Percentiles rank a stretch among this genome's conserved stretches.
Evolutionary conservation across 768 basidiomycete species (phyloP).

Genomic region (Phaeotremella skinneri): DNA sequence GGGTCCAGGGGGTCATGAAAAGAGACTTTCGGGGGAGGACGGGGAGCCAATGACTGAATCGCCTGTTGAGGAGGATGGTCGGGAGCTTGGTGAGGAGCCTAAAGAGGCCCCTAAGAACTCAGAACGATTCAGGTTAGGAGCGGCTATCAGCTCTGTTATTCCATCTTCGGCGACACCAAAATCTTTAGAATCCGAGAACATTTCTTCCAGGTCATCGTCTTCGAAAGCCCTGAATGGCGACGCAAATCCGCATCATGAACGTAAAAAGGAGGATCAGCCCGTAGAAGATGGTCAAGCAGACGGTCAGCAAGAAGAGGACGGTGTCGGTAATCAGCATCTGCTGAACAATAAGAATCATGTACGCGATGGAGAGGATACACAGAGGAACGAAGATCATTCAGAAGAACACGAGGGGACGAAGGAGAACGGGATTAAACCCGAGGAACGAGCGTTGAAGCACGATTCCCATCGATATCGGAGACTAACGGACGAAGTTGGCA

Average conservation of each 20-base stretch:
- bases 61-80: conserved; percentile 2
- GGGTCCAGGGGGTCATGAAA: conserved; percentile 34
- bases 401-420: no score
- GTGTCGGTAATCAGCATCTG: no score
- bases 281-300: no score
- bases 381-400: neutral
- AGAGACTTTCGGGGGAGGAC: conserved; percentile 6
- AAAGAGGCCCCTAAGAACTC: neutral
- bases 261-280: no score
- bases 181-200: neutral
- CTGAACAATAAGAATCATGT: no score
- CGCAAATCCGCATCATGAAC: no score
- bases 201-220: no score
- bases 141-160: neutral
- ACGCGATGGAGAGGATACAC: neutral
- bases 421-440: conserved; percentile 20
- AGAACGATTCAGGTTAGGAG: conserved; percentile 4
- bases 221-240: no score
- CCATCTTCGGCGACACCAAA: conserved; percentile 1
- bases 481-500: conserved; percentile 37
- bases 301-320: no score
- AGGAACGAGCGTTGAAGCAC: conserved; percentile 13
- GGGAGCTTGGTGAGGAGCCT: neutral
- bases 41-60: conserved; percentile 17
- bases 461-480: conserved; percentile 17